Conservation (phyloP, 176 grass and related monocot genomes). For the Rhynchospora pubera region DNA sequence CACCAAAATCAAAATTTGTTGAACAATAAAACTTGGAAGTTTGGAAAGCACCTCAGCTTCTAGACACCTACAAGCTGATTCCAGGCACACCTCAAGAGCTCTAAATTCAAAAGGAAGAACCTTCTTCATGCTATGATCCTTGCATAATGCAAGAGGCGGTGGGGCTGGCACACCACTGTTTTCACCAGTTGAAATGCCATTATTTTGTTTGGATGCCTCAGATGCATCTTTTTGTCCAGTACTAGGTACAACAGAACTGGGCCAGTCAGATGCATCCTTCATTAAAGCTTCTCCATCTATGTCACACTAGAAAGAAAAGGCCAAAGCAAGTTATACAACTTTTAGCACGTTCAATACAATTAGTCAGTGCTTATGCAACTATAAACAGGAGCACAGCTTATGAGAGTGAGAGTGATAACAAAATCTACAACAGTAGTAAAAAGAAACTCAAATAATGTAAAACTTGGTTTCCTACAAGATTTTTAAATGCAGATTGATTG, state of each 20-base stretch:
- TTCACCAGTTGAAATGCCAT: slow-evolving; percentile 17
- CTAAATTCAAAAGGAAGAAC: slow-evolving; percentile 87
- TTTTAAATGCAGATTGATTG: no score
- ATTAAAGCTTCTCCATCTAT: slow-evolving; percentile 47
- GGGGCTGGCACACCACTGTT: slow-evolving; percentile 34
- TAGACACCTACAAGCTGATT: slow-evolving; percentile 83
- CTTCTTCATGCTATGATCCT: slow-evolving; percentile 55
- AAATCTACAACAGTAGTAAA: not conserved
- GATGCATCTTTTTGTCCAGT: slow-evolving; percentile 31
- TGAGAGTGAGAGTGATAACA: not conserved
- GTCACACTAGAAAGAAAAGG: slow-evolving; percentile 31
- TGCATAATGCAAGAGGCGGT: slow-evolving; percentile 27
- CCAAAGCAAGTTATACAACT: not conserved
- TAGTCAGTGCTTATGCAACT: not conserved
- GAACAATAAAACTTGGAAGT: not conserved
- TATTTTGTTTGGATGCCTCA: slow-evolving; percentile 45
- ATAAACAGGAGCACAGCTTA: not conserved
- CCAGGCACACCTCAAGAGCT: slow-evolving; percentile 93
- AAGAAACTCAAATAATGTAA: no score
- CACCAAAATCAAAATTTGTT: not conserved
- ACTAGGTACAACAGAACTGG: slow-evolving; percentile 38
- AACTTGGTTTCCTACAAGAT: no score
- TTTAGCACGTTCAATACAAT: not conserved
- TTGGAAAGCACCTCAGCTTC: slow-evolving; percentile 68
- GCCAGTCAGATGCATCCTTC: slow-evolving; percentile 29